Percentiles rank a stretch among this genome's conserved stretches.
These are phyloP conservation scores for Claviceps sorghi DNA, from an alignment of 2,329 filamentous ascomycete genomes.

Conservation along the genomic window DNA sequence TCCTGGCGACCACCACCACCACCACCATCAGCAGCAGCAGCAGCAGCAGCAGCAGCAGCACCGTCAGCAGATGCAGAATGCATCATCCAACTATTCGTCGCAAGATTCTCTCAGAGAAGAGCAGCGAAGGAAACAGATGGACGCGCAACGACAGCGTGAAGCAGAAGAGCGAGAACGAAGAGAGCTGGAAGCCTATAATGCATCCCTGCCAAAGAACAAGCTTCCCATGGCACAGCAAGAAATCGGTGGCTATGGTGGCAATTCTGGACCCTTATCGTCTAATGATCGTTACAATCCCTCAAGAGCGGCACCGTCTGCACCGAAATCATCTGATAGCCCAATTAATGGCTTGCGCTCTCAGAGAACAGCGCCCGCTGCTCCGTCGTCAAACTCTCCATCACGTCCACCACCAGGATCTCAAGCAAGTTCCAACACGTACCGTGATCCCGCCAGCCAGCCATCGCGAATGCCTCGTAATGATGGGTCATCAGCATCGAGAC, in stretches of 20 bases:
- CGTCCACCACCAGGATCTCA: constrained; percentile 37
- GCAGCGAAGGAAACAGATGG: constrained; percentile 46
- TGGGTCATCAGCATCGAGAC: constrained; percentile 37
- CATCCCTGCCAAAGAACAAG: constrained; percentile 70
- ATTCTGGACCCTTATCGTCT: constrained; percentile 22
- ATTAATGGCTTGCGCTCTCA: constrained; percentile 50
- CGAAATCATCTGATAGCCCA: constrained; percentile 44
- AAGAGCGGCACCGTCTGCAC: constrained; percentile 69
- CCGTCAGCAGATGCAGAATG: constrained; percentile 43
- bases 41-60: constrained; percentile 43
- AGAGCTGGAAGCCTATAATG: constrained; percentile 80
- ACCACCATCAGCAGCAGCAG: constrained; percentile 26
- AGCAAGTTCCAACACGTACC: constrained; percentile 31
- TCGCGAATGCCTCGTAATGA: constrained; percentile 34
- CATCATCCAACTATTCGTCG: constrained; percentile 38
- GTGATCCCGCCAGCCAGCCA: constrained; percentile 25
- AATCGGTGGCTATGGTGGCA: constrained; percentile 53
- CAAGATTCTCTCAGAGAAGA: constrained; percentile 39
- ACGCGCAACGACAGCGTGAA: constrained; percentile 42
- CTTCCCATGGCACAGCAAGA: constrained; percentile 78
- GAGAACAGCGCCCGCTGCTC: constrained; percentile 67
- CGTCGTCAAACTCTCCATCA: constrained; percentile 20
- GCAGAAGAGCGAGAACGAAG: constrained; percentile 53
- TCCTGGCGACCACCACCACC: constrained; percentile 22
- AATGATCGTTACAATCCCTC: constrained; percentile 73